Base-by-base conservation (phyloP, 139 green algal species). In the Picochlorum costavermella region DNA sequence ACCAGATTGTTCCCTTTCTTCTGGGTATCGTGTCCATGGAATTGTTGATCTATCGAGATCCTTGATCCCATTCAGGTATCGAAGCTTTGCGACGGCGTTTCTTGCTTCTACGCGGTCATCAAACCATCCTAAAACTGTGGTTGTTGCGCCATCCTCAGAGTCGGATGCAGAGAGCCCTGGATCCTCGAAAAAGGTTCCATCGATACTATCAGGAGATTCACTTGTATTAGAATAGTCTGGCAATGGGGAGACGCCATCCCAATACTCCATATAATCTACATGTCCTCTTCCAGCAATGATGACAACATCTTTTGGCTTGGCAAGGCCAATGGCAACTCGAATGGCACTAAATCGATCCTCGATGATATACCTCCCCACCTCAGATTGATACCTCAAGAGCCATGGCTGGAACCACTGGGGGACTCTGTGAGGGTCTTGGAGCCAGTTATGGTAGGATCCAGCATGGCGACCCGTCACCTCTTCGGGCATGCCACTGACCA, bases 261-360 rank as follows among this genome's bases (percentile, higher is more conserved):
- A 79, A 40, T 85, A 82, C 69, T 91, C 83, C 64, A 87, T 72
- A 31, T 60, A 88, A 73, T 96, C 90, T 45, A 83, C 31, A 28
- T 90, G 64, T 6, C 92, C 92, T 73, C 89, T 88, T 53, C 94
- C 94, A 16, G 82, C 81, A 28, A 99, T 87, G 17, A 99, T 60
- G 13, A 95, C 83, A 37, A 90, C 81, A 67, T 99, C 94, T 4
- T 77, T 69, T 17, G 77, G 50, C 9, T 76, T 64, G 4, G 89
- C 94, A 37, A 91, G 96, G 43, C 83, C 89, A 28, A 99, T 94
- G n/a, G 94, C 94, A 23, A 75, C 80, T 6, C 94, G 84, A 63
- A 99, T 96, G 51, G 94, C 94, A 58, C 73, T 70, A 50, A 66
- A 84, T 25, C 79, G 55, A 70, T 85, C 79, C 61, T 85, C 79